phyloP scores from a whole-genome alignment of 805 yeast genomes.

The Torulaspora delbrueckii region DNA sequence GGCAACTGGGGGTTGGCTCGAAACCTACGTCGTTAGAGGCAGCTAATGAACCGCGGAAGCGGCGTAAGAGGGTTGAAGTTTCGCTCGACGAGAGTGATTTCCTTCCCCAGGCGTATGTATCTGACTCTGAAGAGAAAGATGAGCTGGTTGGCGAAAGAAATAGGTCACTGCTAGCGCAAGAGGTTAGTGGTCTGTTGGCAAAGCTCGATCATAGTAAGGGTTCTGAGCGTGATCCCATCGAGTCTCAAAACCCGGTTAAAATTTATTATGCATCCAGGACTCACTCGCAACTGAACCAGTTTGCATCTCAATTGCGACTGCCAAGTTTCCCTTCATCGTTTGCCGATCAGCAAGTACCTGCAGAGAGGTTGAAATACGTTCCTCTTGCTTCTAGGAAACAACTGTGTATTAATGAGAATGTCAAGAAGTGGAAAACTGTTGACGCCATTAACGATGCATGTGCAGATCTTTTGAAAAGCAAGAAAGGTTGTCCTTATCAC shows the following conservation, averaged over 20 bases:
- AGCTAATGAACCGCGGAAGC: constrained; percentile 11
- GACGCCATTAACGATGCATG: constrained; percentile 76
- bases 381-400: constrained; percentile 84
- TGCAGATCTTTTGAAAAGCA: constrained; percentile 54
- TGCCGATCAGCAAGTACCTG: constrained; percentile 25
- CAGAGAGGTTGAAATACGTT: constrained; percentile 58
- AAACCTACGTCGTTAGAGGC: constrained; percentile 6
- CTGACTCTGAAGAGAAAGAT: constrained; percentile 33
- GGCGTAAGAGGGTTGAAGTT: constrained; percentile 25
- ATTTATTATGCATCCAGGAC: constrained; percentile 80
- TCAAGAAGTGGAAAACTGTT: constrained; percentile 44
- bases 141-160: neutral
- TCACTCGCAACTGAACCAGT: constrained; percentile 82
- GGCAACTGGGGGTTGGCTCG: constrained; percentile 23
- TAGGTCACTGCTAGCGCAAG: constrained; percentile 35
- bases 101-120: constrained; percentile 21
- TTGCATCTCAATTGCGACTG: constrained; percentile 62
- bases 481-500: constrained; percentile 22
- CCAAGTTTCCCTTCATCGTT: constrained; percentile 63
- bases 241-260: constrained; percentile 38
- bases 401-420: constrained; percentile 67
- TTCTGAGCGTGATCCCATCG: constrained; percentile 15
- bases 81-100: constrained; percentile 30
- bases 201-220: constrained; percentile 35
- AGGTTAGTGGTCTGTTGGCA: constrained; percentile 46